A percentile compares a stretch with the other conserved stretches of the same genome.
Conservation (phyloP, 306 rosid genomes). For the Vachellia pachyceras region DNA sequence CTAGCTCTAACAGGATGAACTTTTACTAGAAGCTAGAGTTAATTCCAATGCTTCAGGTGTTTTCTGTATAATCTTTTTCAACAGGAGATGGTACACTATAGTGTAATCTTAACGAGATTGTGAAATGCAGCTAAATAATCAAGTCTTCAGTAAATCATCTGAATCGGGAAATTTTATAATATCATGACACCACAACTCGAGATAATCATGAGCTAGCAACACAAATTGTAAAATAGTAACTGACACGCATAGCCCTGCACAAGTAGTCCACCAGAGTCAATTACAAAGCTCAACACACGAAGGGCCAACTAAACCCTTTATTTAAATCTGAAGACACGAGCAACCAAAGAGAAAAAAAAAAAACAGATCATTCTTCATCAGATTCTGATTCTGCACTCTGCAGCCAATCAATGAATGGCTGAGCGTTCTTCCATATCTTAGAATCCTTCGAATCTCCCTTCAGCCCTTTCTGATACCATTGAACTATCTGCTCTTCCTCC, state of each 20-base stretch:
- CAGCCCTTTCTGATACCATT: constrained; percentile 61
- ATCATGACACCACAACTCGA: neutral
- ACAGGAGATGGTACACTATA: no score
- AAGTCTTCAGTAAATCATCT: neutral
- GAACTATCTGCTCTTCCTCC: constrained; percentile 60
- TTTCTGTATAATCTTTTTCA: no score
- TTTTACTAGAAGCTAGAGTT: neutral
- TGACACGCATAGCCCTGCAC: no score
- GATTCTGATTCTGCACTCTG: constrained; percentile 76
- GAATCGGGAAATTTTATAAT: neutral
- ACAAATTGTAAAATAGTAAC: no score
- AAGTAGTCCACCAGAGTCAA: neutral
- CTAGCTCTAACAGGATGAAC: no score
- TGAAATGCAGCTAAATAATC: no score
- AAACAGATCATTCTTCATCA: constrained; percentile 48
- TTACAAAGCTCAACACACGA: constrained; percentile 18
- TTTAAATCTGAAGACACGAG: constrained; percentile 18
- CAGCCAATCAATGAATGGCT: constrained; percentile 66
- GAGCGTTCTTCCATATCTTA: constrained; percentile 60
- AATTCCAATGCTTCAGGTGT: no score
- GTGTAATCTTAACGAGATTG: neutral
- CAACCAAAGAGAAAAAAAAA: constrained; percentile 19
- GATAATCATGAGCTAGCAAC: neutral
- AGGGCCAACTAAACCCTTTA: constrained; percentile 36
- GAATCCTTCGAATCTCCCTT: constrained; percentile 53